Evolutionary conservation across 1,139 yeast genomes (phyloP).

Genomic region (Hansenula lynferdii): DNA sequence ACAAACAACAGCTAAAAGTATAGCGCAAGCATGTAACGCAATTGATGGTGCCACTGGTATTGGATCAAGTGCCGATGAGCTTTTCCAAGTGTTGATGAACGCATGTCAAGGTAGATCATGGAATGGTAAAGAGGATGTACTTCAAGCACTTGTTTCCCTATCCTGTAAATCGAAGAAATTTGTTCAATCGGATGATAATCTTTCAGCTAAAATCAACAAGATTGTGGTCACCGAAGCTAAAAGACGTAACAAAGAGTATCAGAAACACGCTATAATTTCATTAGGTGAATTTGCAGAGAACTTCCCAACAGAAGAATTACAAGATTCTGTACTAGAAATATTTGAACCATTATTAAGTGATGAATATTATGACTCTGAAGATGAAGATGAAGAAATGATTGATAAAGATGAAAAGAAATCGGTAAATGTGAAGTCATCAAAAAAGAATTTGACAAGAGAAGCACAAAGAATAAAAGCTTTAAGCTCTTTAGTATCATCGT

Average conservation of each 20-base stretch:
- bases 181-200: conserved; percentile 23
- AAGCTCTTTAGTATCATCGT: conserved; percentile 22
- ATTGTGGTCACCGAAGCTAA: conserved; percentile 57
- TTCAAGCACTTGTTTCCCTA: conserved; percentile 65
- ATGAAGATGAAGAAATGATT: conserved; percentile 17
- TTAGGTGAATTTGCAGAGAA: conserved; percentile 43
- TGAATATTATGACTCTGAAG: conserved; percentile 26
- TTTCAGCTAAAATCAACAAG: conserved; percentile 34
- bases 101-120: conserved; percentile 80
- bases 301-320: conserved; percentile 36
- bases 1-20: conserved; percentile 65
- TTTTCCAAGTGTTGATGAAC: conserved; percentile 53
- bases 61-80: conserved; percentile 25
- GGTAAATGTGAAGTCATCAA: conserved; percentile 29
- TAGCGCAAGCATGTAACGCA: conserved; percentile 54
- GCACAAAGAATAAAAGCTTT: conserved; percentile 31
- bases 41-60: conserved; percentile 31
- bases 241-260: conserved; percentile 65
- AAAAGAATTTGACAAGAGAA: conserved; percentile 33
- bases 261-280: conserved; percentile 43
- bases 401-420: conserved; percentile 18
- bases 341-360: conserved; percentile 26
- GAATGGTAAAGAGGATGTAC: conserved; percentile 78
- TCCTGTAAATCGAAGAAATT: conserved; percentile 39
- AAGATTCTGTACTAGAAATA: conserved; percentile 27